Evolutionary conservation across 116 monocot species (phyloP).

Genomic region (Posidonia oceanica): DNA sequence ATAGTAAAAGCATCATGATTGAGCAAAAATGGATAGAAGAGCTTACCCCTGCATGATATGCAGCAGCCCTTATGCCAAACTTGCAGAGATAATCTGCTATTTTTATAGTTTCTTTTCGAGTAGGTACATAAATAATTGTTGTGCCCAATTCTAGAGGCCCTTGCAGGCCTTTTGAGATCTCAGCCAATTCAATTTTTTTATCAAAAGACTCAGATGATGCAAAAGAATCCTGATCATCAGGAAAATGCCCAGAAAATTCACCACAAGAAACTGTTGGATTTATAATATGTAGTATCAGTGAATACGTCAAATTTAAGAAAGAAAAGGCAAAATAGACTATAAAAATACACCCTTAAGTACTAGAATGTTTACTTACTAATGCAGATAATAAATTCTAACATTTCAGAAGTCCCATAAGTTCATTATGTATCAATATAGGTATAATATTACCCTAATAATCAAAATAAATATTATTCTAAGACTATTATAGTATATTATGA

Average conservation of each 20-base stretch:
- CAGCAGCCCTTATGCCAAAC: constrained; percentile 81
- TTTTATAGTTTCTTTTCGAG: constrained; percentile 73
- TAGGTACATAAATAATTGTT: constrained; percentile 94
- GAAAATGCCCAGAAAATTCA: constrained; percentile 34
- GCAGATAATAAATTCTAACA: no score
- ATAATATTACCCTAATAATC: no score
- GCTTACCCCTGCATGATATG: constrained; percentile 90
- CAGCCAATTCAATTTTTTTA: constrained; percentile 5
- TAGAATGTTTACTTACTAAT: no score
- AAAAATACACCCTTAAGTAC: no score
- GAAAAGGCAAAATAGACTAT: background rate
- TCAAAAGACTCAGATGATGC: constrained; percentile 16
- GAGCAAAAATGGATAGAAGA: no score
- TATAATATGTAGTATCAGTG: background rate
- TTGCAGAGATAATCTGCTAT: constrained; percentile 52
- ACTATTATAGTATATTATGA: no score
- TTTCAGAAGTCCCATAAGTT: no score
- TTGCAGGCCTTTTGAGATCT: background rate
- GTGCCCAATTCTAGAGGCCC: constrained; percentile 44
- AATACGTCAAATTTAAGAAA: background rate
- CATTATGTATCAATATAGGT: no score
- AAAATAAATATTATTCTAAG: no score
- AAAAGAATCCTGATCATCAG: constrained; percentile 12
- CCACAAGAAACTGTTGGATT: constrained; percentile 48
- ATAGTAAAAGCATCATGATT: background rate